Conservation (phyloP, 768 basidiomycete species). For the Pholiota conissans region DNA sequence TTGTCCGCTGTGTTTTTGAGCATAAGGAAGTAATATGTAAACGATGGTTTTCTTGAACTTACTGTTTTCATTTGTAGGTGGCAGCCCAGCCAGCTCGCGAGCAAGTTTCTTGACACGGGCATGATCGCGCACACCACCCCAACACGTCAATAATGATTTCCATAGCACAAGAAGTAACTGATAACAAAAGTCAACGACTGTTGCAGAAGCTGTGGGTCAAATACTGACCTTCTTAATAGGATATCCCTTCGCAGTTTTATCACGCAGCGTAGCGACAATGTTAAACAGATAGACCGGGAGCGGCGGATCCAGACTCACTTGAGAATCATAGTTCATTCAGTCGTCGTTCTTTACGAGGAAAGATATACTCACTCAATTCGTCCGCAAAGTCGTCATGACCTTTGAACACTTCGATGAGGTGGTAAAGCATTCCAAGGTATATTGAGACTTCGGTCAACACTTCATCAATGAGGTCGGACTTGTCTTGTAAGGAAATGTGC, state of each 20-base stretch:
- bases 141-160: slow-evolving; percentile 91
- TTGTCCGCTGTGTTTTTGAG: slow-evolving; percentile 44
- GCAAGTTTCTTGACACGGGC: slow-evolving; percentile 80
- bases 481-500: slow-evolving; percentile 68
- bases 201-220: too few species aligned
- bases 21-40: background rate
- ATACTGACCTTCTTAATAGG: slow-evolving; percentile 89
- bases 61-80: slow-evolving; percentile 50
- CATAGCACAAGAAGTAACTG: slow-evolving; percentile 92
- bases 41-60: slow-evolving; percentile 4
- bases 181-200: too few species aligned
- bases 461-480: slow-evolving; percentile 82
- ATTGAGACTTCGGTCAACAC: slow-evolving; percentile 89
- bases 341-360: background rate
- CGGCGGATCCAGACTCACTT: slow-evolving; percentile 95
- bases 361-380: slow-evolving; percentile 78
- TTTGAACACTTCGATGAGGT: slow-evolving; percentile 91
- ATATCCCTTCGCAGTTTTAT: slow-evolving; percentile 93
- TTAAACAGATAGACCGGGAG: slow-evolving; percentile 91
- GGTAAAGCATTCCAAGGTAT: slow-evolving; percentile 94
- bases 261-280: slow-evolving; percentile 85
- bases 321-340: background rate
- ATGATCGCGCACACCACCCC: slow-evolving; percentile 90
- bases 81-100: slow-evolving; percentile 81
- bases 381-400: slow-evolving; percentile 94